Conservation (phyloP, 306 rosid genomes). For the Vigna trinervia region DNA sequence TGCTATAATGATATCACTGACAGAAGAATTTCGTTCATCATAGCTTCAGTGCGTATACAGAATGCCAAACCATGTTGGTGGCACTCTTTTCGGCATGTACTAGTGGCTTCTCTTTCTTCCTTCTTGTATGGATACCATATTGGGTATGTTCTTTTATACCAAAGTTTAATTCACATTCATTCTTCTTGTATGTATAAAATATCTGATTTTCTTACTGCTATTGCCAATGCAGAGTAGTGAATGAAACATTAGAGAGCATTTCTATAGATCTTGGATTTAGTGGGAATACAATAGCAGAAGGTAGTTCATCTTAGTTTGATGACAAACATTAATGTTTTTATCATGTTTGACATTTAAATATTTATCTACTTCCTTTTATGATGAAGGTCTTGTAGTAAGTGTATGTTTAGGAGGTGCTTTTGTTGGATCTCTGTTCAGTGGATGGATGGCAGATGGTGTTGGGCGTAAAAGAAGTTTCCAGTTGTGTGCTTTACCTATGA, state of each 20-base stretch:
- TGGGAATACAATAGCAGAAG: slow-evolving; percentile 84
- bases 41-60: slow-evolving; percentile 50
- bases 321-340: slow-evolving; percentile 24
- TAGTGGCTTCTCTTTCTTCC: slow-evolving; percentile 75
- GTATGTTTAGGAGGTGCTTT: slow-evolving; percentile 87
- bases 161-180: slow-evolving; percentile 41
- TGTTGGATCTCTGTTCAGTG: slow-evolving; percentile 79
- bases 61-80: slow-evolving; percentile 70
- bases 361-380: slow-evolving; percentile 32
- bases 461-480: slow-evolving; percentile 89
- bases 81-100: slow-evolving; percentile 67
- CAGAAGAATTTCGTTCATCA: slow-evolving; percentile 41
- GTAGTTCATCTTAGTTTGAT: slow-evolving; percentile 47
- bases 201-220: slow-evolving; percentile 39
- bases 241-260: slow-evolving; percentile 87
- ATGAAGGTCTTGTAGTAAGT: slow-evolving; percentile 90
- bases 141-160: slow-evolving; percentile 57
- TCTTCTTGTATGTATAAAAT: slow-evolving; percentile 21
- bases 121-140: slow-evolving; percentile 88
- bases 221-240: slow-evolving; percentile 73
- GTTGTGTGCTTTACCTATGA: slow-evolving; percentile 88
- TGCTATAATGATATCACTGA: slow-evolving; percentile 39
- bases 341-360: slow-evolving; percentile 30
- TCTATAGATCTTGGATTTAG: slow-evolving; percentile 78
- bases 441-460: slow-evolving; percentile 80